Percentiles rank a stretch among this genome's conserved stretches.
Conservation (phyloP, 345 rosid genomes). For the Clausena lansium region DNA sequence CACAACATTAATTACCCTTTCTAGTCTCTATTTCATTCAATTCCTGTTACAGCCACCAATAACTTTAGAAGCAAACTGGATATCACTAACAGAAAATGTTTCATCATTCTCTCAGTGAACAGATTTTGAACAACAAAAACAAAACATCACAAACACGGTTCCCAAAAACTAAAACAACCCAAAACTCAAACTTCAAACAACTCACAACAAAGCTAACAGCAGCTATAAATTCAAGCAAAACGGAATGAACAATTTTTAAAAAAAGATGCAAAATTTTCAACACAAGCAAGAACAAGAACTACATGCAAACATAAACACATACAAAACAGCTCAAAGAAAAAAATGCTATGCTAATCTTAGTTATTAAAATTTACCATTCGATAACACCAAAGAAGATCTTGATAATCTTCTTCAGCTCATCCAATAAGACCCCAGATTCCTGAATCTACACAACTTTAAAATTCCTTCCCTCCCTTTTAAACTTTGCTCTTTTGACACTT, state of each 20-base stretch:
- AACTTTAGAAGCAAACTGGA: background rate
- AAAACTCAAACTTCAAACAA: background rate
- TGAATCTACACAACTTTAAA: conserved; percentile 2
- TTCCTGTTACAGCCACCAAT: background rate
- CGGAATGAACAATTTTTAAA: background rate
- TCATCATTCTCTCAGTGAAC: background rate
- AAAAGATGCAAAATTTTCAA: background rate
- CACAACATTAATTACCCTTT: background rate
- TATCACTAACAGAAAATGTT: background rate
- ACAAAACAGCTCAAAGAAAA: background rate
- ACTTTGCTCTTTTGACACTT: background rate
- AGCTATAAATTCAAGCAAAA: background rate
- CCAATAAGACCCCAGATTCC: conserved; percentile 18
- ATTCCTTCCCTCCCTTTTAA: conserved; percentile 11
- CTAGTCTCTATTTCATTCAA: background rate
- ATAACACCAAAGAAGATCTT: conserved; percentile 25
- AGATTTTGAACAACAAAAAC: background rate
- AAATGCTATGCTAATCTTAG: background rate
- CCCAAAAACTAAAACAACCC: background rate
- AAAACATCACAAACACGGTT: background rate
- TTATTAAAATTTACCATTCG: conserved; percentile 29
- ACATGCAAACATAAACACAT: background rate
- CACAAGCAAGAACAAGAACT: background rate
- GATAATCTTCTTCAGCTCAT: conserved; percentile 26
- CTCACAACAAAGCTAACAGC: background rate